Evolutionary conservation across 805 yeast genomes (phyloP), one percentile per base, ranked within the genome.

Genomic region (Saccharomycopsis synnaedendra): DNA sequence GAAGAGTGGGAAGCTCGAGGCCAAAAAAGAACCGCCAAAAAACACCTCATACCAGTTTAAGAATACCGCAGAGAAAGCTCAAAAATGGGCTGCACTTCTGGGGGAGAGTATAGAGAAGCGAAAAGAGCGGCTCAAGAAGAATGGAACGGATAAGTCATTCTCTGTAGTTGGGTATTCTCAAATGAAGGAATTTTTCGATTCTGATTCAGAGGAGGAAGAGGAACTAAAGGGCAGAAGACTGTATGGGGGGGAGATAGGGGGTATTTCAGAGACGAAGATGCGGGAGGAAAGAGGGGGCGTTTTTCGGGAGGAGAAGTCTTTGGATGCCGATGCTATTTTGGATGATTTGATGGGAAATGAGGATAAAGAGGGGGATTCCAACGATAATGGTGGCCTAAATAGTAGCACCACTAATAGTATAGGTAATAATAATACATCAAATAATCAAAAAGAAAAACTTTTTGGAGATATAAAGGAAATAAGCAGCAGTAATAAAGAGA

Each of bases 141-240:
- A 10, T 40, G 32, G 29, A 30, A 41, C 43, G 36, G 10, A 34
- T 8, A 34, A 34, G 28, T 27, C 43, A 31, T 49, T 42, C 36
- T 39, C 29, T 9, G 5, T 48, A 19, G 35, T 50, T 8, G 48
- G 53, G 28, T 50, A 50, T 34, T 35, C 43, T 8, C 39, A 42
- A 31, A 47, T 50, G 46, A 47, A 47, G 30, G 43, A 43, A n/a
- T 48, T 48, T 42, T 50, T 44, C 32, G 50, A 47, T 29, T 9
- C 10, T 34, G 48, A 41, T 4, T 33, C 42, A 28, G 45, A 36
- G 30, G 51, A 47, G 4, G 47, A 41, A 6, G 39, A 43, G 27
- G 38, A 8, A 9, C 40, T 45, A 41, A 44, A 35, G 32, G 48
- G 48, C 5, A 40, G 48, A 41, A 39, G 29, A 34, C 44, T 45